Base-by-base conservation (phyloP, 140 eudicot genomes). In the Oenanthe javanica region DNA sequence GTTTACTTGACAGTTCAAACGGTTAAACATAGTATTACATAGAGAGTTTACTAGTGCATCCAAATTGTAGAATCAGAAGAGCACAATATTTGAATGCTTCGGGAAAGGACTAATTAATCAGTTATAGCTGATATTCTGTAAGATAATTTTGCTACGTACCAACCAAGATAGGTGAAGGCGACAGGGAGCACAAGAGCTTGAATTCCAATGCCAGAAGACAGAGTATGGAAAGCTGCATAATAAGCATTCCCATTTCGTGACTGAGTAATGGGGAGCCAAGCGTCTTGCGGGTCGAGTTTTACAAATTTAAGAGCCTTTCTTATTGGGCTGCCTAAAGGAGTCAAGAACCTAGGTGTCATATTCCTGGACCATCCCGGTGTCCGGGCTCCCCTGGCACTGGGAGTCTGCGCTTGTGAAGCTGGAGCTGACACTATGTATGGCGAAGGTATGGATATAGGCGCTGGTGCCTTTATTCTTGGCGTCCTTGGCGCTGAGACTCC, bases 221-320 rank as follows among this genome's bases (percentile, higher is more conserved):
- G 61, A 45, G 88, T 83, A 46, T 87, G 93, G 78, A 85, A 89
- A 18, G 88, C 88, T 1, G 90, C 90, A 45, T 85, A 84, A 51
- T 77, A 89, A 1, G 88, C 84, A 57, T 87, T 89, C 15, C 93
- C 90, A 25, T 89, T 84, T 79, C 90, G 84, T 4, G 90, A 86
- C 73, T 89, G 90, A 3, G 93, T 89, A 19, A 89, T 89, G 0
- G 93, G 93, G n/a, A 89, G 93, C 93, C 93, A 86, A 7, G 90
- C 89, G 8, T 89, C 93, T 49, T 83, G 82, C 0, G 89, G 89
- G 76, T 89, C 86, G n/a, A 85, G 82, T 43, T 77, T 85, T 0
- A 87, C 86, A 15, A 88, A 79, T 11, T 79, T 52, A 38, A 87
- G 75, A 11, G 83, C 89, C 42, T 88, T 85, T 55, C 89, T 83